These are phyloP conservation scores for Graphilbum fragrans DNA, from an alignment of 2,329 filamentous ascomycete genomes.

Conservation along the genomic window DNA sequence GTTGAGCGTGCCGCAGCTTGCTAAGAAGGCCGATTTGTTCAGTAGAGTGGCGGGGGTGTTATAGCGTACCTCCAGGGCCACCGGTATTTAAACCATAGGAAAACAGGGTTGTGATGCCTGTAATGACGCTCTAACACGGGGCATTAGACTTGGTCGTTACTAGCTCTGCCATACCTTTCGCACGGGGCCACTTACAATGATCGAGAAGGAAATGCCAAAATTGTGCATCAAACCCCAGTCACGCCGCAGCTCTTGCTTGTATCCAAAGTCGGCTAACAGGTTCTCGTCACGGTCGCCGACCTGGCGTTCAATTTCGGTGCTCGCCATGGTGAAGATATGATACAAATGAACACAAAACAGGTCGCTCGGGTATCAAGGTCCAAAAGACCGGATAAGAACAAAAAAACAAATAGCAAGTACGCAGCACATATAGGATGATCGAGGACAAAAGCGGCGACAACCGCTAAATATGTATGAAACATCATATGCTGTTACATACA, in stretches of 20 bases:
- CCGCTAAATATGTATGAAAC: too few species aligned
- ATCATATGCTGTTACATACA: too few species aligned
- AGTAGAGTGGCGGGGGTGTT: background rate
- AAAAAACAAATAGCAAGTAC: too few species aligned
- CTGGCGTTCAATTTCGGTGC: slow-evolving; percentile 13
- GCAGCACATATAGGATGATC: too few species aligned
- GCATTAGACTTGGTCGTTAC: background rate
- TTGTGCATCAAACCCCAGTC: slow-evolving; percentile 48
- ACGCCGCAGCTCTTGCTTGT: slow-evolving; percentile 44
- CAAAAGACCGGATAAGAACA: too few species aligned
- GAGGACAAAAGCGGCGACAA: too few species aligned
- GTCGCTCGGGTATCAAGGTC: too few species aligned
- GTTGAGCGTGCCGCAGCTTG: background rate
- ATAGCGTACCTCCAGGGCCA: slow-evolving; percentile 27
- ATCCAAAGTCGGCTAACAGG: slow-evolving; percentile 42
- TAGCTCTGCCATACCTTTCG: background rate
- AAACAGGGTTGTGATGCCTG: slow-evolving; percentile 46
- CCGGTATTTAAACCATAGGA: slow-evolving; percentile 42
- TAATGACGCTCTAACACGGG: slow-evolving; percentile 37
- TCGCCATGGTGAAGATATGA: slow-evolving; percentile 5
- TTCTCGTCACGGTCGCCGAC: slow-evolving; percentile 31
- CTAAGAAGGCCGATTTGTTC: background rate
- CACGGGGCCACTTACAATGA: slow-evolving; percentile 29
- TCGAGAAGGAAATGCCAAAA: slow-evolving; percentile 50
- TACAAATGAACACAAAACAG: too few species aligned